A percentile compares a stretch with the other conserved stretches of the same genome.
These are phyloP conservation scores for Arabidopsis arenosa DNA, from an alignment of 345 rosid genomes.

Conservation along the genomic window DNA sequence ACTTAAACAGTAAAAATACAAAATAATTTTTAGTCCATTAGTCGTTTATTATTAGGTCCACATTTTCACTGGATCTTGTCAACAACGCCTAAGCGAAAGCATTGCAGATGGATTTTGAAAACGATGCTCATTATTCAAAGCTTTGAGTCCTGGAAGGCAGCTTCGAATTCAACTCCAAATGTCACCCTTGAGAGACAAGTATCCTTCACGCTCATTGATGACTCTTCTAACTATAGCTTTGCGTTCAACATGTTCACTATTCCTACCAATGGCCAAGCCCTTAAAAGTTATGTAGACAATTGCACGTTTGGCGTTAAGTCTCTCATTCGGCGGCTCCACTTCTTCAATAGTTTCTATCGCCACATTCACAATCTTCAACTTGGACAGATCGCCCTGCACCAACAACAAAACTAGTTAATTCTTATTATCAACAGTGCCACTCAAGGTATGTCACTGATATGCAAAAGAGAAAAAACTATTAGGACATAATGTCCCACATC, in stretches of 20 bases:
- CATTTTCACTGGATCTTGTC: too few relatives aligned
- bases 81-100: too few relatives aligned
- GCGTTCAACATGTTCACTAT: not conserved
- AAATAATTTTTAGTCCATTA: too few relatives aligned
- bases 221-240: not conserved
- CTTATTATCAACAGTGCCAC: too few relatives aligned
- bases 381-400: not conserved
- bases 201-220: not conserved
- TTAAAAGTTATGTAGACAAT: not conserved
- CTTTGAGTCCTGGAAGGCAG: too few relatives aligned
- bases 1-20: too few relatives aligned
- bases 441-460: too few relatives aligned
- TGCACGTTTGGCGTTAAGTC: not conserved
- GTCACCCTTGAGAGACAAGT: not conserved
- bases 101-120: too few relatives aligned
- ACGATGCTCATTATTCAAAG: too few relatives aligned
- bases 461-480: not conserved
- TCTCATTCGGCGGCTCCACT: not conserved
- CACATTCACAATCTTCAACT: not conserved
- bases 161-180: not conserved
- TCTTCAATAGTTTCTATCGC: not conserved
- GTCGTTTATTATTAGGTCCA: too few relatives aligned
- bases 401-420: not conserved
- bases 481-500: too few relatives aligned
- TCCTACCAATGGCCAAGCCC: not conserved